Evolutionary conservation across 2,329 filamentous ascomycete species (phyloP).

Genomic region (Aspergillus tanneri): DNA sequence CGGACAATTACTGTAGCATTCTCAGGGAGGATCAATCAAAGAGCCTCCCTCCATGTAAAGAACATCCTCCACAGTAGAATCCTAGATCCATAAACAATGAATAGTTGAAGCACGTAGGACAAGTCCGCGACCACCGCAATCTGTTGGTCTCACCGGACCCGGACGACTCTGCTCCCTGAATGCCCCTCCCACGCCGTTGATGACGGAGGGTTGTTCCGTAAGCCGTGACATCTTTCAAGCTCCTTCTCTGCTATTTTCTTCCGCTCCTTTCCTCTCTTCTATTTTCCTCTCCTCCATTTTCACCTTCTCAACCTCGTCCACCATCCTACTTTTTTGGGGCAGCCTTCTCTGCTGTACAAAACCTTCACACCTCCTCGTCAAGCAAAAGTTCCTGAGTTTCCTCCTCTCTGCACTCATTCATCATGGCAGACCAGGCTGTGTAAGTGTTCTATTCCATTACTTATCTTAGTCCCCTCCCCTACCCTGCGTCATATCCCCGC

Average conservation of each 20-base stretch:
- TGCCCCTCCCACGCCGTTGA: slow-evolving; percentile 23
- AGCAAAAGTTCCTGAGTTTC: too few species aligned
- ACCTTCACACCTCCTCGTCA: slow-evolving; percentile 12
- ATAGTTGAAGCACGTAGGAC: too few species aligned
- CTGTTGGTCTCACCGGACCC: slow-evolving; percentile 21
- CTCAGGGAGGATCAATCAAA: too few species aligned
- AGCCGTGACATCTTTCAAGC: slow-evolving; percentile 25
- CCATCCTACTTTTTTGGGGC: slow-evolving; percentile 7
- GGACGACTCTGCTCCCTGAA: slow-evolving; percentile 40
- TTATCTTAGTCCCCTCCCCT: slow-evolving; percentile 8
- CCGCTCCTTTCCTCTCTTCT: slow-evolving; percentile 24
- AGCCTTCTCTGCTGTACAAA: slow-evolving; percentile 16
- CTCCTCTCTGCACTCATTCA: slow-evolving; percentile 24
- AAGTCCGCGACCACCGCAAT: too few species aligned
- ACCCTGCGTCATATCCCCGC: slow-evolving; percentile 9
- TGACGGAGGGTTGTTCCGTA: slow-evolving; percentile 42
- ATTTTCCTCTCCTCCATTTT: slow-evolving; percentile 15
- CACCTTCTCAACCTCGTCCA: too few species aligned
- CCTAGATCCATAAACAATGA: too few species aligned
- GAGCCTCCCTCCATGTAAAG: too few species aligned
- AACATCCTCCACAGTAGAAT: too few species aligned
- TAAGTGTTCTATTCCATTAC: slow-evolving; percentile 44
- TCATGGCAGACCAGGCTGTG: slow-evolving; percentile 48
- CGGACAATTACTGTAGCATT: too few species aligned
- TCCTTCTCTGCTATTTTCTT: slow-evolving; percentile 26